phyloP scores from a whole-genome alignment of 2,329 filamentous ascomycete genomes.

The Nigrospora osmanthi region DNA sequence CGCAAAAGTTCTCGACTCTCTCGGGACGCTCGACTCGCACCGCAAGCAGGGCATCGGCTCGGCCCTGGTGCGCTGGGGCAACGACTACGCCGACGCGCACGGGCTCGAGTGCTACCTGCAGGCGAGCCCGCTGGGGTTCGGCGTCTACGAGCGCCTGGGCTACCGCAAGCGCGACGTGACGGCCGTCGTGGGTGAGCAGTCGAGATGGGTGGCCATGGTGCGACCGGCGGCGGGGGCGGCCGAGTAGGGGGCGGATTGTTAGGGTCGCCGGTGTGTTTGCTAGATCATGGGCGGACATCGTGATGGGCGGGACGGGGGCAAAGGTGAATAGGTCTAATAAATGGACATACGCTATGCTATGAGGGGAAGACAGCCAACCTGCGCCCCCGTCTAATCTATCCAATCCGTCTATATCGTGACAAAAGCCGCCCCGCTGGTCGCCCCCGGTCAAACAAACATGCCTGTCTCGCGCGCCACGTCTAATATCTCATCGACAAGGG shows the following conservation, averaged over 20 bases:
- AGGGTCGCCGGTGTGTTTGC: no score
- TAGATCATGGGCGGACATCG: no score
- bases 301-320: no score
- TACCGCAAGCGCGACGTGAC: conserved; percentile 6
- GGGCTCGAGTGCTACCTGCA: conserved; percentile 8
- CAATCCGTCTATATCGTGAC: no score
- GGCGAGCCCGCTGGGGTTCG: conserved; percentile 4
- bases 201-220: conserved; percentile 5
- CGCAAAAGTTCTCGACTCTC: conserved; percentile 6
- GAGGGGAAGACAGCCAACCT: no score
- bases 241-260: neutral
- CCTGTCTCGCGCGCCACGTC: conserved; percentile 41
- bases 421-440: no score
- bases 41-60: conserved; percentile 6
- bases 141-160: conserved; percentile 8
- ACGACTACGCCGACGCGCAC: conserved; percentile 6
- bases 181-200: conserved; percentile 1
- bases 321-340: no score
- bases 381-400: no score
- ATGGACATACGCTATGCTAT: no score
- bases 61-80: conserved; percentile 7
- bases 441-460: conserved; percentile 2
- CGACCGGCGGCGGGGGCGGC: conserved; percentile 3
- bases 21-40: conserved; percentile 5
- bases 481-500: conserved; percentile 43